Evolutionary conservation across 2,329 filamentous ascomycete species (phyloP).

Genomic region (Aspergillus novofumigatus): DNA sequence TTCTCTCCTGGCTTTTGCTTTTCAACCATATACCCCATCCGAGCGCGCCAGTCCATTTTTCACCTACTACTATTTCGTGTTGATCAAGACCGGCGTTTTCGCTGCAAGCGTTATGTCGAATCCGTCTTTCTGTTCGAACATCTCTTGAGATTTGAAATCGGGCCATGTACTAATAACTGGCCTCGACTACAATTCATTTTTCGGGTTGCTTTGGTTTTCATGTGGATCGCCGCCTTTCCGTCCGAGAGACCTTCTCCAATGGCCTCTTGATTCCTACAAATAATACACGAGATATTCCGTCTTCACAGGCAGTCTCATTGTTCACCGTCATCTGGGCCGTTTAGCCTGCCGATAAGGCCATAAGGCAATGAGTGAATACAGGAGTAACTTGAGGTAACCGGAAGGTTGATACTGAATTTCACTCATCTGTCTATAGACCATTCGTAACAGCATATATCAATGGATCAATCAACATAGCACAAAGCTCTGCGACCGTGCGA

Average conservation of each 20-base stretch:
- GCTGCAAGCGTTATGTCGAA: background rate
- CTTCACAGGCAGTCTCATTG: background rate
- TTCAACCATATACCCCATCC: background rate
- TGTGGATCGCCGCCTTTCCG: background rate
- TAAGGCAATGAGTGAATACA: background rate
- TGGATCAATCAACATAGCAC: conserved; percentile 20
- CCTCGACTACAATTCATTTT: background rate
- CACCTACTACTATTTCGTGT: background rate
- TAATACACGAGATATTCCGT: background rate
- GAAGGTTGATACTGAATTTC: conserved; percentile 20
- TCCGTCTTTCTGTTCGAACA: background rate
- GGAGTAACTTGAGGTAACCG: conserved; percentile 9
- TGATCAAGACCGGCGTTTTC: background rate
- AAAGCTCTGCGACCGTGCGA: conserved; percentile 1
- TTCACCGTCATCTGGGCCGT: too few species aligned
- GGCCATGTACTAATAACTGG: background rate
- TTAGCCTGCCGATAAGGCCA: too few species aligned
- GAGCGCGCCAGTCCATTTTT: background rate
- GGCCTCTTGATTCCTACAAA: background rate
- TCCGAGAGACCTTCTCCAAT: background rate
- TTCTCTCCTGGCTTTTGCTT: background rate
- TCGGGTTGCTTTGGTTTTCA: background rate
- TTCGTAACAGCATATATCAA: conserved; percentile 39
- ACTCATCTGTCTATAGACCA: conserved; percentile 37
- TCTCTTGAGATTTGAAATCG: background rate